Percentiles rank a stretch among this genome's conserved stretches.
phyloP scores from a whole-genome alignment of 1,139 yeast genomes.

The Geotrichum histeridarum region DNA sequence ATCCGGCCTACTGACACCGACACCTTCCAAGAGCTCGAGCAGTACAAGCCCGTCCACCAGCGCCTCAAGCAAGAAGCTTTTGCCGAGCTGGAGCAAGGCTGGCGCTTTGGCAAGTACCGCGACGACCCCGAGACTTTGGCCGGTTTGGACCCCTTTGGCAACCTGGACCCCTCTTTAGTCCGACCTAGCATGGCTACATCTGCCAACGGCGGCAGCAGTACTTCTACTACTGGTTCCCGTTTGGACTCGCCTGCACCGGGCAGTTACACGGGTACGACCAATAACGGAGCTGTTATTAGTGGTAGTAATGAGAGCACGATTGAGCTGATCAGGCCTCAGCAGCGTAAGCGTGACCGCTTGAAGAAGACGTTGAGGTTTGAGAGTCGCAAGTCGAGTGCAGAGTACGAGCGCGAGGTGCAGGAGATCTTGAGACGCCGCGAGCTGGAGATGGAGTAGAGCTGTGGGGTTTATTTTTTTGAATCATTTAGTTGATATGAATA shows the following conservation, averaged over 20 bases:
- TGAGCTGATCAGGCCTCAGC: slow-evolving; percentile 48
- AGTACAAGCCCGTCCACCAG: slow-evolving; percentile 59
- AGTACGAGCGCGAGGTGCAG: slow-evolving; percentile 38
- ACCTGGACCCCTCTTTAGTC: neutral
- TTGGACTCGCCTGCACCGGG: neutral
- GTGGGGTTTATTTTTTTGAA: too few relatives aligned
- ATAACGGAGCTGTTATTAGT: slow-evolving; percentile 8
- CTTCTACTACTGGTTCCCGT: neutral
- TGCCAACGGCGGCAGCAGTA: neutral
- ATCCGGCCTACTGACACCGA: slow-evolving; percentile 72
- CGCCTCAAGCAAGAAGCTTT: slow-evolving; percentile 69
- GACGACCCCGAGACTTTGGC: slow-evolving; percentile 22
- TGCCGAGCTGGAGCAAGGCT: slow-evolving; percentile 70
- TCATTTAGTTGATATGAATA: neutral
- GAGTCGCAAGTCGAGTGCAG: slow-evolving; percentile 28
- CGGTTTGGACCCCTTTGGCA: slow-evolving; percentile 5
- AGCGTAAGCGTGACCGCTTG: slow-evolving; percentile 39
- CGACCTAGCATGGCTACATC: slow-evolving; percentile 7
- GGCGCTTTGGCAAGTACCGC: slow-evolving; percentile 41
- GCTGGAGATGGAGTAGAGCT: slow-evolving; percentile 26
- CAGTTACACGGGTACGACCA: neutral
- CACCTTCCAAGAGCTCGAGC: slow-evolving; percentile 70
- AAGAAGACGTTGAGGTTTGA: slow-evolving; percentile 30
- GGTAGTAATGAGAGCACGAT: neutral
- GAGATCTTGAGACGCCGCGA: slow-evolving; percentile 39